Base-by-base conservation (phyloP, 2,329 filamentous ascomycete species). In the Fusarium bactridioides region DNA sequence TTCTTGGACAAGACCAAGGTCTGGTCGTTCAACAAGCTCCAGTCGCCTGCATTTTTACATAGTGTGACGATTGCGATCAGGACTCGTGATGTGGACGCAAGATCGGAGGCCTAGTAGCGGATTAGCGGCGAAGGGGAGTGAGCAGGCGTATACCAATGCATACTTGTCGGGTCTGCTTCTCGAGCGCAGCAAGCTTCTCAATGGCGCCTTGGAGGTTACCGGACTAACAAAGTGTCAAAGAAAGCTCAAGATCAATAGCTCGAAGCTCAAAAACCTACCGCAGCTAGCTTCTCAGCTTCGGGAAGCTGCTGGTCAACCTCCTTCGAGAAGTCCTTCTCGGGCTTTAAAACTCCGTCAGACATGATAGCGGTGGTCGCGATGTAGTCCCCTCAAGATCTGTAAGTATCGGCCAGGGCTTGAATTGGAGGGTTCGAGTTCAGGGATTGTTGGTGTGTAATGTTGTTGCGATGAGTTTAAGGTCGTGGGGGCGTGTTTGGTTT, bases 281-380 rank as follows among this genome's bases (percentile, higher is more conserved):
- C 92, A 76, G 95, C 94, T 77, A 97, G 90, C 85, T 93, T 88
- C 87, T 98, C 91, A 67, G 94, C 94, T 84, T 98, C 94, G 55
- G 94, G 93, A 77, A 99, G 91, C 84, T 94, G 90, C 85, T 92
- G 90, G 87, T 98, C 95, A 79, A 94, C 94, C 84, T 98, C 95
- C 86, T 97, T 97, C 80, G 93, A 92, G 90, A 93, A 98, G 91
- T 99, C 96, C 92, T 97, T 98, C 88, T 99, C 96, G 80, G 95
- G 94, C 90, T 97, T 97, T 83, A 96, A 84, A 79, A 88, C 84
- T 83, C 90, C 90, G 84, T 94, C 93, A 79, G 94, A 93, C 94
- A 97, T 97, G 81, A 61, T 81, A 76, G 54, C 40, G 67, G 47
- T 59, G 38, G 43, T 47, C 37, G 44, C 40, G 53, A 51, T 50